Evolutionary conservation across 805 yeast species (phyloP), one percentile per base, ranked within the genome.

Genomic region (Lipomyces anomalus): DNA sequence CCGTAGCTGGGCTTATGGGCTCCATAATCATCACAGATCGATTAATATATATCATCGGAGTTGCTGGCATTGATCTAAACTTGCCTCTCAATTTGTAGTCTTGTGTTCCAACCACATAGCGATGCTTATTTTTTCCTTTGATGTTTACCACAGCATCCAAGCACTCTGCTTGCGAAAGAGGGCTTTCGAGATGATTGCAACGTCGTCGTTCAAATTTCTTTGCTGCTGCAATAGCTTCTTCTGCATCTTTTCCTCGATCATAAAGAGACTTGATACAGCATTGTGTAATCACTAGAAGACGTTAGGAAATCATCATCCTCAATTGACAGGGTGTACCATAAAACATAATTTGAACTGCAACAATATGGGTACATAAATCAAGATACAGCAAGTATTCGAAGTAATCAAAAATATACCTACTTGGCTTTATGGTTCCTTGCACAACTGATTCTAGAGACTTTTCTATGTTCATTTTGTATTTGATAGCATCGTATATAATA

Each of bases 1-100:
- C 71, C 35, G 90, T 82, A 4, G 85, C 84, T 32, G 74, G 75
- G 42, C 95, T 84, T 55, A 88, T 68, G 5, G 97, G 96, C 65
- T 92, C 98, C 92, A 92, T 79, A 22, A 92, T 80, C 90, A 92
- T 85, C 16, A 92, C 98, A 1, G 95, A 79, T 50, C 96, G 73
- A 59, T 84, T 81, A 78, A 92, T 79, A 63, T 84, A 89, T 6
- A 90, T 69, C 53, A 92, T 65, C 1, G 98, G 98, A 1, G 87
- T 83, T 9, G 96, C 98, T 0, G 98, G 95, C 7, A 88, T 71
- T 24, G 70, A 70, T 55, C 97, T 74, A 50, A 92, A 69, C 39
- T 70, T 68, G 45, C 77, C 75, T 56, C 98, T 75, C 43, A 89
- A 69, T 22, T 75, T 72, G 21, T 77, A 75, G 57, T 84, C 79